phyloP scores from a whole-genome alignment of 176 grass and related monocot species.

The Carex cristatella region DNA sequence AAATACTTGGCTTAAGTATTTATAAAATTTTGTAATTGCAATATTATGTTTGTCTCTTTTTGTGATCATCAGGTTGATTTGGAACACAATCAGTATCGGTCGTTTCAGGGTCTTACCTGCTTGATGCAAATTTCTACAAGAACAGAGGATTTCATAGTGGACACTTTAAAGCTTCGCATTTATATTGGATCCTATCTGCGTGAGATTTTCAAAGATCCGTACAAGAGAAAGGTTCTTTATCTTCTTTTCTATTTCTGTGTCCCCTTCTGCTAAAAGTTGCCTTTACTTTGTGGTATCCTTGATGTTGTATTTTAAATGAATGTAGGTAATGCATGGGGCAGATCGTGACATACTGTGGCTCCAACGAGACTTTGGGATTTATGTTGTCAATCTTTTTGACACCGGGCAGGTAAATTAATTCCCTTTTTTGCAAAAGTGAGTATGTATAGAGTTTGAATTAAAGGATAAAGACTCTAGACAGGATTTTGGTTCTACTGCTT shows the following conservation, averaged over 20 bases:
- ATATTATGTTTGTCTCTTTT: slow-evolving; percentile 7
- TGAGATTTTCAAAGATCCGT: slow-evolving; percentile 77
- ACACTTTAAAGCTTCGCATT: slow-evolving; percentile 89
- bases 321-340: slow-evolving; percentile 89
- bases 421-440: slow-evolving; percentile 13
- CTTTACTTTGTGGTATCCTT: slow-evolving; percentile 13
- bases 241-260: slow-evolving; percentile 12
- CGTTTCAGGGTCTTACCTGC: slow-evolving; percentile 96
- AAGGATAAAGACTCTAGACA: not conserved
- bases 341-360: slow-evolving; percentile 97
- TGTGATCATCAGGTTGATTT: slow-evolving; percentile 81
- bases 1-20: not conserved
- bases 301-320: not conserved
- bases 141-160: slow-evolving; percentile 87
- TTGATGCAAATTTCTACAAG: slow-evolving; percentile 99
- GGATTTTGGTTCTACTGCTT: not conserved
- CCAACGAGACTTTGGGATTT: slow-evolving; percentile 83
- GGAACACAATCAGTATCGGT: slow-evolving; percentile 97
- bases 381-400: slow-evolving; percentile 92
- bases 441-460: slow-evolving; percentile 14
- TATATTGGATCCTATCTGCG: slow-evolving; percentile 62
- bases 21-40: not conserved
- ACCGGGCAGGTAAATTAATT: slow-evolving; percentile 78
- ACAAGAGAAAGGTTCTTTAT: slow-evolving; percentile 69
- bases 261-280: slow-evolving; percentile 12